These are phyloP conservation scores for Tricladium varicosporioides DNA, from an alignment of 2,329 filamentous ascomycete genomes.

Conservation along the genomic window DNA sequence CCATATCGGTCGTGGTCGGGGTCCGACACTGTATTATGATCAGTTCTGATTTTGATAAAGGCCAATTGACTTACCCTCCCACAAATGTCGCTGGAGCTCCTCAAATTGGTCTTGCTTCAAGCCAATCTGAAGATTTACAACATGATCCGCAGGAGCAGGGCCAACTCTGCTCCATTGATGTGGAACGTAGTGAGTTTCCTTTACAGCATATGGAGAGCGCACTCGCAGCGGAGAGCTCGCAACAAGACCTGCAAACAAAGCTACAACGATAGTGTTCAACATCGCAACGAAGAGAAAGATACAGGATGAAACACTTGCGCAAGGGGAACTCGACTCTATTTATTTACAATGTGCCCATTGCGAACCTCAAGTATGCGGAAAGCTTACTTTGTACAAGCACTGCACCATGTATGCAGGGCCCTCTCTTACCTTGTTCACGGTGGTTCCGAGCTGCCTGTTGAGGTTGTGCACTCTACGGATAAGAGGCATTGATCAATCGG, in stretches of 20 bases:
- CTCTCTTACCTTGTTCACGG: neutral
- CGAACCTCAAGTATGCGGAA: neutral
- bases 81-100: slow-evolving; percentile 53
- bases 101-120: slow-evolving; percentile 56
- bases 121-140: slow-evolving; percentile 55
- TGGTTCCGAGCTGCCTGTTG: neutral
- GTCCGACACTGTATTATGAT: slow-evolving; percentile 42
- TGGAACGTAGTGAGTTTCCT: slow-evolving; percentile 54
- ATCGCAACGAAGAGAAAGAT: neutral
- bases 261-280: neutral
- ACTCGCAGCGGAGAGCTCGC: slow-evolving; percentile 34
- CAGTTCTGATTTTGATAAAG: neutral
- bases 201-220: slow-evolving; percentile 48
- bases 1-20: slow-evolving; percentile 54
- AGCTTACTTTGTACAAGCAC: neutral
- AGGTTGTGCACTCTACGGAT: neutral
- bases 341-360: neutral
- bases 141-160: slow-evolving; percentile 42
- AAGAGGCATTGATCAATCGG: neutral
- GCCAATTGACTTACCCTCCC: slow-evolving; percentile 41
- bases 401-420: neutral
- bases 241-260: slow-evolving; percentile 1
- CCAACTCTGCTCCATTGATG: slow-evolving; percentile 48
- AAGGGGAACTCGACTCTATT: neutral
- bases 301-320: neutral